Conservation (phyloP, 139 green algal species). For the Chlorella sorokiniana region DNA sequence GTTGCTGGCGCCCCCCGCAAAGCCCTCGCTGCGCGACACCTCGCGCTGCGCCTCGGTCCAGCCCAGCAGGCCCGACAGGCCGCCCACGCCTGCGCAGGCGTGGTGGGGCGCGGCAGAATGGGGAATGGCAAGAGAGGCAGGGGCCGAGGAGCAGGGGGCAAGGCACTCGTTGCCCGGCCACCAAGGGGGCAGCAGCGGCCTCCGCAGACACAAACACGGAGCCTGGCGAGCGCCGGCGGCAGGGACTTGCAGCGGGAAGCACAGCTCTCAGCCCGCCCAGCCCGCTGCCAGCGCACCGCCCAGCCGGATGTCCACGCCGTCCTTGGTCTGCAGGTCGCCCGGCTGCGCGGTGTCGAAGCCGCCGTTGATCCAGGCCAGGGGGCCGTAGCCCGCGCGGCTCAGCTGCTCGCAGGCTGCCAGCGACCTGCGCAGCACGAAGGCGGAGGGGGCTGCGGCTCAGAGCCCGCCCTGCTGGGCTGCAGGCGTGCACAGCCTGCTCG, state of each 20-base stretch:
- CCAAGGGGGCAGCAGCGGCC: background rate
- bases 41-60: constrained; percentile 90
- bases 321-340: constrained; percentile 64
- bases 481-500: background rate
- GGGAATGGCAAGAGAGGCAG: background rate
- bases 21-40: constrained; percentile 41
- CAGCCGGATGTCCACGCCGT: constrained; percentile 63
- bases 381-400: constrained; percentile 57
- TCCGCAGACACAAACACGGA: background rate
- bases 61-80: constrained; percentile 81
- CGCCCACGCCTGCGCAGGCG: constrained; percentile 80
- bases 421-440: constrained; percentile 49
- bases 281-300: background rate
- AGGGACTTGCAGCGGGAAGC: too few relatives aligned
- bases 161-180: background rate
- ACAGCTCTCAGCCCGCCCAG: too few relatives aligned
- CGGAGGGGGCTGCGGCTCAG: background rate
- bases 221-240: constrained; percentile 2
- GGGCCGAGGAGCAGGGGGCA: constrained; percentile 12
- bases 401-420: constrained; percentile 75
- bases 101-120: background rate
- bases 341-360: constrained; percentile 81
- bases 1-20: constrained; percentile 49
- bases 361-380: constrained; percentile 92
- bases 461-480: background rate